Evolutionary conservation across 108 stramenopile genomes (phyloP).

Genomic region (Skeletonema grethae): DNA sequence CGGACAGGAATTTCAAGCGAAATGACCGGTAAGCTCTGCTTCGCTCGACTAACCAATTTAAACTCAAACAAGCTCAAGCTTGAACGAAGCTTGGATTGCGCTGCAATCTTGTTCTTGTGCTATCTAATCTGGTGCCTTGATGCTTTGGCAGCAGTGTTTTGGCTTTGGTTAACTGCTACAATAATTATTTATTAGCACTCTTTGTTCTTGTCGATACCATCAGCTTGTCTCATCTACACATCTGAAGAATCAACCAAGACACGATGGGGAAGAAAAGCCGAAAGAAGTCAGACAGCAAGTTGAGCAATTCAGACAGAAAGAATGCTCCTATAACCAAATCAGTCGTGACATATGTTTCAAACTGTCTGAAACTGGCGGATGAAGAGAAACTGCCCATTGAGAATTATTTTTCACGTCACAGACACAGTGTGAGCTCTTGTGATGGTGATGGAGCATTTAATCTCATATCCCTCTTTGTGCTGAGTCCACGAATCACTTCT

Average conservation of each 20-base stretch:
- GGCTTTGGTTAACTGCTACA: too few relatives aligned
- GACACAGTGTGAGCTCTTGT: constrained; percentile 9
- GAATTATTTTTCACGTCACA: constrained; percentile 5
- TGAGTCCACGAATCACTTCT: constrained; percentile 1
- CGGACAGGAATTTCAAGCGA: too few relatives aligned
- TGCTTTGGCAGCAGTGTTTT: too few relatives aligned
- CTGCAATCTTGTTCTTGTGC: too few relatives aligned
- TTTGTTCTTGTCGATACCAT: too few relatives aligned
- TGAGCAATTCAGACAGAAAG: constrained; percentile 1
- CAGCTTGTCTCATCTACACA: too few relatives aligned
- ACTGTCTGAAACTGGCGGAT: constrained; percentile 2
- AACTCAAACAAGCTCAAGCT: too few relatives aligned
- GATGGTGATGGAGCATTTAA: constrained; percentile 13
- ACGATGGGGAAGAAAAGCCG: constrained; percentile 11
- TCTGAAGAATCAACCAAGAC: neutral
- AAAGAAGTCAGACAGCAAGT: constrained; percentile 1
- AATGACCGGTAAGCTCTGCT: too few relatives aligned
- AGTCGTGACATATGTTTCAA: neutral
- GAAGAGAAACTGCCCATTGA: constrained; percentile 4
- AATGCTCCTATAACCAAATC: neutral
- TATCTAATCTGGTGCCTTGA: too few relatives aligned
- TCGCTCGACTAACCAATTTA: too few relatives aligned
- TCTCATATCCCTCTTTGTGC: constrained; percentile 11
- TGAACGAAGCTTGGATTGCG: too few relatives aligned
- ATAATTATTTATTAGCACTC: too few relatives aligned